Evolutionary conservation across 768 basidiomycete species (phyloP), one percentile per base, ranked within the genome.

Genomic region (Amanita rimosa): DNA sequence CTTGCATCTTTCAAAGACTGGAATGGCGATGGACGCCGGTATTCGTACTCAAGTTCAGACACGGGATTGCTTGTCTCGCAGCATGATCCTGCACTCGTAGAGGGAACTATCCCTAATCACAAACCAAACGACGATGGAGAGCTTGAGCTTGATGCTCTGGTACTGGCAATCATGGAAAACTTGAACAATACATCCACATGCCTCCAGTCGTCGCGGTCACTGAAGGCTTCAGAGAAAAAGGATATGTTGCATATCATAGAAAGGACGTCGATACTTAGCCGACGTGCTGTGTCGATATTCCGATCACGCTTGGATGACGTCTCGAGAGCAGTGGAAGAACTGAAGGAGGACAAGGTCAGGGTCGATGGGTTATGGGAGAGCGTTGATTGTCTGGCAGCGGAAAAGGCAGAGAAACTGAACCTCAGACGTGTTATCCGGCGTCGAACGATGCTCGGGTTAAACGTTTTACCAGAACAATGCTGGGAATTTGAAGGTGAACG

Each of bases 1-100:
- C 62, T 81, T 4, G 64, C 69, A 8, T 74, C 79, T 10, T 60
- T 74, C 48, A 64, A 71, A 17, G 73, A 68, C 31, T 60, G 57
- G 52, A 59, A 53, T 31, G 47, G 35, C 6, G 17, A 31, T 6
- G 16, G 27, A 13, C 3, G 33, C 9, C 29, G 31, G 13, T 21
- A 14, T 13, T 37, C 26, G 6, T 29, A 17, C 19, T 35, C 29
- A 14, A 35, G 44, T 35, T 38, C 35, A 14, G 46, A 47, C n/a
- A 36, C 46, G 7, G 35, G 4, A 38, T 38, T 34, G 24, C 13
- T 24, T n/a, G 33, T 38, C 10, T 47, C 46, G 7, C 35, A 27
- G 35, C 14, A 11, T 9, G 26, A 24, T 13, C 10, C 36, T 3
- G 13, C 34, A n/a, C 6, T 46, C 9, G 22, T 16, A n/a, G 46